phyloP scores from a whole-genome alignment of 352 stramenopile genomes.

The Phytophthora cactorum region DNA sequence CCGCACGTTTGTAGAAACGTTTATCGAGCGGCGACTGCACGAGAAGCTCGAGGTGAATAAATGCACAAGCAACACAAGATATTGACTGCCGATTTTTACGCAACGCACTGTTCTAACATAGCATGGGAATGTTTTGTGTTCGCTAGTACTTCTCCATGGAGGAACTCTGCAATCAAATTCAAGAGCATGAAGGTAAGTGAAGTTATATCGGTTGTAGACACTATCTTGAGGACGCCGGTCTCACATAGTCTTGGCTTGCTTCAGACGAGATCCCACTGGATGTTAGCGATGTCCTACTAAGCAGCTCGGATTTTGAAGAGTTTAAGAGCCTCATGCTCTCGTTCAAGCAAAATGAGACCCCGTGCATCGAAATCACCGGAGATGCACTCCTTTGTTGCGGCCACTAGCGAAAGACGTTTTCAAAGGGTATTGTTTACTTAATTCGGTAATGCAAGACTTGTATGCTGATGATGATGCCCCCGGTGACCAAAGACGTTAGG shows the following conservation, averaged over 20 bases:
- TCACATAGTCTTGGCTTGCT: constrained; percentile 4
- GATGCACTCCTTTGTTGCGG: constrained; percentile 57
- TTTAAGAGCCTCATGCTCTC: constrained; percentile 90
- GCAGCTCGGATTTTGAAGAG: constrained; percentile 87
- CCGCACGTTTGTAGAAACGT: constrained; percentile 50
- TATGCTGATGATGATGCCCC: too few relatives aligned
- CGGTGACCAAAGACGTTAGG: too few relatives aligned
- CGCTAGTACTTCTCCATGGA: constrained; percentile 83
- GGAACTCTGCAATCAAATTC: constrained; percentile 78
- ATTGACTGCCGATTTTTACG: neutral
- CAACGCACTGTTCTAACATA: neutral
- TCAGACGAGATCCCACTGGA: constrained; percentile 78
- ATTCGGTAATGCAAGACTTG: too few relatives aligned
- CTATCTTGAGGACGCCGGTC: neutral
- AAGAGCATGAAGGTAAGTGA: constrained; percentile 75
- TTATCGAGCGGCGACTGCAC: constrained; percentile 65
- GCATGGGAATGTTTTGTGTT: constrained; percentile 9
- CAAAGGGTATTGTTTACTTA: too few relatives aligned
- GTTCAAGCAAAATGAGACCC: constrained; percentile 85
- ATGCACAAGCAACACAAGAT: neutral
- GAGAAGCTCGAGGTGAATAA: constrained; percentile 66
- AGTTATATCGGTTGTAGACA: neutral
- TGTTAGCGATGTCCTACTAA: constrained; percentile 83
- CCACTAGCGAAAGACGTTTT: constrained; percentile 18
- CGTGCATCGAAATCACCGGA: constrained; percentile 79